Base-by-base conservation (phyloP, 1,284 basidiomycete genomes). In the Pholiota adiposa region DNA sequence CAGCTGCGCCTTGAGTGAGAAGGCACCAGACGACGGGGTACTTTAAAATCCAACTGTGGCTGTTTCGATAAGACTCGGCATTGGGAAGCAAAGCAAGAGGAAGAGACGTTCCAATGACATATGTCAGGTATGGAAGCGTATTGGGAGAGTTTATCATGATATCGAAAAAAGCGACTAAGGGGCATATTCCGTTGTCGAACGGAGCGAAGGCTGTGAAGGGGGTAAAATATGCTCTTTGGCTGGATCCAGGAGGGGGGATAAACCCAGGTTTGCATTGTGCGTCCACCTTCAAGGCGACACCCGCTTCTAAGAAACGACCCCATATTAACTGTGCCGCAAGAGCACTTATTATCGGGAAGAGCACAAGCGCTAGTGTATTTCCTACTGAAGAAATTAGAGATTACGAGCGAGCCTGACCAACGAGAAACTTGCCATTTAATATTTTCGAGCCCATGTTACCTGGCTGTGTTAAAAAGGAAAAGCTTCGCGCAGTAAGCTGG, bases 121-220 rank as follows among this genome's bases (percentile, higher is more conserved):
- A 74, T 1, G 66, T 67, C 29, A 75, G 58, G 44, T 77, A 70
- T 4, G 73, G 67, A 11, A 63, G 56, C 51, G 70, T 66, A 14
- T 59, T 40, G 2, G 60, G 29, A 6, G 67, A 59, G 23, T 71
- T 62, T 61, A 81, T 69, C 19, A 73, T 57, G 5, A 67, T 62
- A 9, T 78, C 72, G 59, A 82, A 83, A 65, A 82, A 77, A 3
- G 65, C 46, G 54, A 80, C 75, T 49, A 82, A 54, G 21, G 66
- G 51, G 52, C 82, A 83, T 16, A 84, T 62, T 2, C 60, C 2
- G 1, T 44, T 4, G 58, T 83, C 78, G 4, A 76, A 27, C 4
- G 58, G 38, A 18, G 58, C 41, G 1, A 70, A 43, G 4, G 72
- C 71, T 18, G 76, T 75, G 65, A 79, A 80, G 2, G 61, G 38